Evolutionary conservation across 108 stramenopile genomes (phyloP), one percentile per base, ranked within the genome.

Genomic region (Cyclotella cryptica): DNA sequence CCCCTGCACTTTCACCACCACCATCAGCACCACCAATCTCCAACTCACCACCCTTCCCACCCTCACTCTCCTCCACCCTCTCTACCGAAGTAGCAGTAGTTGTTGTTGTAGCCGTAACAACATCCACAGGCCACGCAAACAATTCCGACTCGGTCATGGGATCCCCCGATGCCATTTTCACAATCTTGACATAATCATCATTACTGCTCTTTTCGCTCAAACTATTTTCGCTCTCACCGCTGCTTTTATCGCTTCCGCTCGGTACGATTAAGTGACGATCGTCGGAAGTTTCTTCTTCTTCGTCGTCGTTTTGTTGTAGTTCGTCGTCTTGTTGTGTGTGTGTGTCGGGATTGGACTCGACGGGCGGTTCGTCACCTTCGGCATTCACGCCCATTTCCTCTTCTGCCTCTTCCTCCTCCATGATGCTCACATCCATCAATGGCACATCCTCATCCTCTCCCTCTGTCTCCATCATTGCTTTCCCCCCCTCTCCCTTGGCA

Each of bases 171-270:
- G 69, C 54, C 39, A 19, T 43, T 12, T 28, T 45, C 24, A 71
- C 40, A 58, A 71, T 58, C 55, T 71, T 71, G 54, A 71, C 69
- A 71, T 71, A 71, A 40, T 47, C 69, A 1, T 71, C 69, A 61
- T 14, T 39, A 30, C 8, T 61, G 35, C 30, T 39, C n/a, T 68
- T 49, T 10, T 68, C 67, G 30, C 54, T 71, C 24, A 3, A 15
- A 59, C 22, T 22, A 21, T 52, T 2, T 6, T 22, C 21, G 22
- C 28, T 24, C 7, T 27, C 28, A 7, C 12, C 28, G 15, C 69
- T 41, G 21, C 53, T 47, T 6, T 27, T 49, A 11, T 9, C 35
- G 42, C 52, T 39, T 17, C 42, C 55, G n/a, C 39, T 58, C 10
- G 10, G n/a, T 18, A 71, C 39, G 3, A 71, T 71, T 18, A 71